Evolutionary conservation across 495 filamentous ascomycete species (phyloP).

Genomic region (Lophiostoma macrostomum): DNA sequence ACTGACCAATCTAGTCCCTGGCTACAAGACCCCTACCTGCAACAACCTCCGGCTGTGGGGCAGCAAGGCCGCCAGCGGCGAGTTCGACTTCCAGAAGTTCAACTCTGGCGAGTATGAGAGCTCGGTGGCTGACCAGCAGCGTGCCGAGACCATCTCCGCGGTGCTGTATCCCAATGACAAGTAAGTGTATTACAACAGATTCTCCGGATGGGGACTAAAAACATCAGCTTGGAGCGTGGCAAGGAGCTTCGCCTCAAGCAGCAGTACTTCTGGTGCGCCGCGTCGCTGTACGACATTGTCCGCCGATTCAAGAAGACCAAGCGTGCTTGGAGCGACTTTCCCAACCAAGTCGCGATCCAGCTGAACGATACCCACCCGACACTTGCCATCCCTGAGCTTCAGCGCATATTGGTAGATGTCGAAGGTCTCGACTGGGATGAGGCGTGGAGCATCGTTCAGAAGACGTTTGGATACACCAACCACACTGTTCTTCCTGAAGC

Average conservation of each 20-base stretch:
- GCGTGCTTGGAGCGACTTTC: constrained; percentile 85
- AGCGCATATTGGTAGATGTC: constrained; percentile 83
- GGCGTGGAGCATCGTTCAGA: constrained; percentile 70
- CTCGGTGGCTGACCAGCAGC: constrained; percentile 92
- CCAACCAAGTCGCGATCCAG: constrained; percentile 94
- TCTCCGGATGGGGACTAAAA: background rate
- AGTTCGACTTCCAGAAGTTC: constrained; percentile 99
- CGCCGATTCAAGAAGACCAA: constrained; percentile 96
- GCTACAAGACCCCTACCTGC: constrained; percentile 81
- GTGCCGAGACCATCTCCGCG: constrained; percentile 94
- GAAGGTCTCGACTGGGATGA: constrained; percentile 93
- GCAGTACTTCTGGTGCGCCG: constrained; percentile 99
- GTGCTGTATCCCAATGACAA: constrained; percentile 98
- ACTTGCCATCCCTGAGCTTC: constrained; percentile 90
- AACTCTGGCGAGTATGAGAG: constrained; percentile 97
- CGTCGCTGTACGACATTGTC: constrained; percentile 92
- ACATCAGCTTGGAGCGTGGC: constrained; percentile 69
- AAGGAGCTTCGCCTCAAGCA: constrained; percentile 98
- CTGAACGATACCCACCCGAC: constrained; percentile 98
- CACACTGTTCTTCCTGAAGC: constrained; percentile 97
- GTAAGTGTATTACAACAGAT: constrained; percentile 18
- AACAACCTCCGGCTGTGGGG: constrained; percentile 98
- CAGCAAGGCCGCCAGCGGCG: constrained; percentile 91
- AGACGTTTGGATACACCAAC: constrained; percentile 93
- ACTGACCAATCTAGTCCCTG: constrained; percentile 56